Base-by-base conservation (phyloP, 805 yeast species). In the Kodamaea sagamina region DNA sequence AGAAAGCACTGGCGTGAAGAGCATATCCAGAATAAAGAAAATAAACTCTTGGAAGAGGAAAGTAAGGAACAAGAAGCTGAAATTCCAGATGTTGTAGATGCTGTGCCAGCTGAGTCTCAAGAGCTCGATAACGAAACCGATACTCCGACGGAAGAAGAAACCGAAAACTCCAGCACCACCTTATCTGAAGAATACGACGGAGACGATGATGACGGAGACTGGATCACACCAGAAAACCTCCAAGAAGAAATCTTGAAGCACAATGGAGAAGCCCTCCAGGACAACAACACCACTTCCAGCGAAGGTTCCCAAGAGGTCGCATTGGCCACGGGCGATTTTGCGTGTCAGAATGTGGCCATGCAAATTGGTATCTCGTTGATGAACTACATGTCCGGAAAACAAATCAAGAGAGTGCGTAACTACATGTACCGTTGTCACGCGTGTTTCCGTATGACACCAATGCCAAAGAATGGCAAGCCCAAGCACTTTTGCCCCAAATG, bases 351-450 rank as follows among this genome's bases (percentile, higher is more conserved):
- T 64, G 96, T 90, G 11, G 79, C 96, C 1, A 74, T 93, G 68
- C 98, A 92, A 63, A 75, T 93, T 54, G 97, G 97, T 4, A 64
- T 93, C 45, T 85, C 87, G 51, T 72, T 92, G 52, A 84, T 93
- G 81, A 90, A 90, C 63, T 73, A 86, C 17, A 75, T 79, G 68
- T 80, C 90, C 1, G 99, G 99, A 15, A 71, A 82, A 49, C 89
- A 84, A 55, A 90, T 93, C 65, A 84, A 80, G 52, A 79, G 87
- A 61, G 85, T 93, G 25, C 78, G 95, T 61, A 88, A 85, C 68
- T 90, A 88, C 62, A 92, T 92, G 97, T 77, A 87, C 58, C 76
- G 99, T 65, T 93, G 99, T 64, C 97, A 93, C 63, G 99, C 97
- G 0, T 93, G 99, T 68, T 93, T 93, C 78, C 72, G 78, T 46